phyloP scores from a whole-genome alignment of 306 rosid genomes.

The Quercus rubra region DNA sequence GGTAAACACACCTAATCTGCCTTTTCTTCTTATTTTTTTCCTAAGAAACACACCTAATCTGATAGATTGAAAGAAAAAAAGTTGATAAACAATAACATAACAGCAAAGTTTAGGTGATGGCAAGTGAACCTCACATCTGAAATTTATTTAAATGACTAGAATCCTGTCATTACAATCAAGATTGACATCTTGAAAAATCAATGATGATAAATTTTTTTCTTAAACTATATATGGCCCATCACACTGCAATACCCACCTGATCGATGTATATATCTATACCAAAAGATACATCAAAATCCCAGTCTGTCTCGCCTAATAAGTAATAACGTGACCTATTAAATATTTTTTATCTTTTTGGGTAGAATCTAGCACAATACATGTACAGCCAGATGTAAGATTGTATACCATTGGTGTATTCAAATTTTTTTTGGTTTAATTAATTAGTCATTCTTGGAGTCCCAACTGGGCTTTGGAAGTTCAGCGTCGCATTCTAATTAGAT shows the following conservation, averaged over 20 bases:
- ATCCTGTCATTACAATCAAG: neutral
- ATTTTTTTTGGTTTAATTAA: neutral
- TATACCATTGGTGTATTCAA: no score
- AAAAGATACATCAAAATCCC: neutral
- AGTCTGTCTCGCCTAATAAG: neutral
- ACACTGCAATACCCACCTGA: neutral
- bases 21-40: neutral
- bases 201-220: neutral
- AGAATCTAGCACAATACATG: no score
- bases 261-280: no score
- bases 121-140: constrained; percentile 36
- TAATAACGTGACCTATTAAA: neutral
- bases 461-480: neutral
- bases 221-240: neutral
- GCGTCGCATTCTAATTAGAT: neutral
- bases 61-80: constrained; percentile 17
- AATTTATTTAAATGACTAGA: constrained; percentile 33
- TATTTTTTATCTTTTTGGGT: no score
- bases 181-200: neutral
- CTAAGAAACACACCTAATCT: constrained; percentile 45
- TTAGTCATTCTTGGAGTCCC: neutral
- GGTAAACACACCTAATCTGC: constrained; percentile 12
- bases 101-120: constrained; percentile 19
- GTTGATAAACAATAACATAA: constrained; percentile 11
- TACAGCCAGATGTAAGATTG: no score